Evolutionary conservation across 2,329 filamentous ascomycete species (phyloP).

Genomic region (Sclerotiophoma versabilis): DNA sequence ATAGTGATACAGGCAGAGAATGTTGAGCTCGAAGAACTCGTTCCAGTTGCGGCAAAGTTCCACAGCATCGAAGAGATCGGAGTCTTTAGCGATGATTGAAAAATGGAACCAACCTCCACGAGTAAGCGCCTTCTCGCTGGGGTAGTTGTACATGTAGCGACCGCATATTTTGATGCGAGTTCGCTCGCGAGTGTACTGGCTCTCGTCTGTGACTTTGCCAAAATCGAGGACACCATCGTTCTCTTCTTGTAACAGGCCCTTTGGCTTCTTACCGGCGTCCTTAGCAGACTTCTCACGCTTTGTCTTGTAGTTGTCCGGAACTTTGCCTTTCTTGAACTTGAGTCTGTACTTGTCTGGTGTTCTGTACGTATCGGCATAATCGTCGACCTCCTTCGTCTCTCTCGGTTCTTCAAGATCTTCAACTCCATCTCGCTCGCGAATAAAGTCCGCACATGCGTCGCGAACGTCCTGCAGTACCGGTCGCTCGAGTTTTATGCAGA

Average conservation of each 20-base stretch:
- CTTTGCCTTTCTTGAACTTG: conserved; percentile 5
- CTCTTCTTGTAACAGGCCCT: conserved; percentile 10
- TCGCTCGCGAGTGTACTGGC: conserved; percentile 44
- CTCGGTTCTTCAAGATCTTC: conserved; percentile 41
- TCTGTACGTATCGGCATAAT: conserved; percentile 10
- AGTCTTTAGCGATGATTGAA: conserved; percentile 59
- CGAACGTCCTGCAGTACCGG: conserved; percentile 59
- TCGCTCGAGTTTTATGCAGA: conserved; percentile 58
- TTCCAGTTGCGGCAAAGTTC: conserved; percentile 60
- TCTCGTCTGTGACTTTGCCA: conserved; percentile 46
- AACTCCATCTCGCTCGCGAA: conserved; percentile 50
- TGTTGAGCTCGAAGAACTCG: conserved; percentile 59
- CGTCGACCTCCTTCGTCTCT: conserved; percentile 26
- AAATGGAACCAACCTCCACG: conserved; percentile 61
- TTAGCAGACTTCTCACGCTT: conserved; percentile 45
- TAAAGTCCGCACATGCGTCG: conserved; percentile 60
- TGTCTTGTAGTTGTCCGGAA: conserved; percentile 34
- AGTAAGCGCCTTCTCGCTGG: conserved; percentile 56
- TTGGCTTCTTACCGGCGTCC: conserved; percentile 8
- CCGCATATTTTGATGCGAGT: conserved; percentile 58
- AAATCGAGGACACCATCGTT: conserved; percentile 43
- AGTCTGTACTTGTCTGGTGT: conserved; percentile 18
- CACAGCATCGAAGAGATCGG: conserved; percentile 53
- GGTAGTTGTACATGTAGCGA: conserved; percentile 60
- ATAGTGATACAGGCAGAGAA: conserved; percentile 55